Percentiles rank a stretch among this genome's conserved stretches.
Evolutionary conservation across 768 basidiomycete genomes (phyloP).

Genomic region (Auricularia sp.): DNA sequence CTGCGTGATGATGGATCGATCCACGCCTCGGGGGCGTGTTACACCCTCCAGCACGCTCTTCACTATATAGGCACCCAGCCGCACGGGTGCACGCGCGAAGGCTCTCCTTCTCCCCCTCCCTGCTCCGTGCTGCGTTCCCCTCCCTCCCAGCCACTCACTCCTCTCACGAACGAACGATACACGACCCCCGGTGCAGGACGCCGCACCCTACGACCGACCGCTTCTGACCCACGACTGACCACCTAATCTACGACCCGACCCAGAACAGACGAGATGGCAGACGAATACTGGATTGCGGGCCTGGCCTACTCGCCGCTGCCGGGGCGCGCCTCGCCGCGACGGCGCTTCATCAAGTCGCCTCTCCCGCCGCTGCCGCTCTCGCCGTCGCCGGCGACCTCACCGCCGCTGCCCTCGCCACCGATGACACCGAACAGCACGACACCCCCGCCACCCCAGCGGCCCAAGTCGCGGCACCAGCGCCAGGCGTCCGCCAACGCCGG

Average conservation of each 20-base stretch:
- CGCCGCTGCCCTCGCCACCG: neutral
- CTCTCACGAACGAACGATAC: neutral
- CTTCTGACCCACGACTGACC: too few species aligned
- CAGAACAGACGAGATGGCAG: neutral
- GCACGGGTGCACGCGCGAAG: too few species aligned
- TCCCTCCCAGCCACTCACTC: neutral
- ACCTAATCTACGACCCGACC: neutral
- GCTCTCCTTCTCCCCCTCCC: too few species aligned
- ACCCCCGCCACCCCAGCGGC: neutral
- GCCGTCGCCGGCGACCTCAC: neutral
- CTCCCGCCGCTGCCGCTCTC: neutral
- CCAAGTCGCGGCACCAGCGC: neutral
- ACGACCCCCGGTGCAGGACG: neutral
- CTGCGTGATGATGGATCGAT: neutral
- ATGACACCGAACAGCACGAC: constrained; percentile 1
- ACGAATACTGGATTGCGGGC: neutral
- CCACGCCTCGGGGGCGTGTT: neutral
- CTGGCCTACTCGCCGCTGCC: neutral
- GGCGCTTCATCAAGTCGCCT: constrained; percentile 1
- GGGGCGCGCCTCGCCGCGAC: neutral
- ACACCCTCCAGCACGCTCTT: neutral
- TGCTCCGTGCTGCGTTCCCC: too few species aligned
- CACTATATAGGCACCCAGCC: neutral
- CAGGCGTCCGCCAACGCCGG: neutral
- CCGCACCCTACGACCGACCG: neutral